These are phyloP conservation scores for Suhomyces bokatorum DNA, from an alignment of 1,139 yeast species.

Conservation along the genomic window DNA sequence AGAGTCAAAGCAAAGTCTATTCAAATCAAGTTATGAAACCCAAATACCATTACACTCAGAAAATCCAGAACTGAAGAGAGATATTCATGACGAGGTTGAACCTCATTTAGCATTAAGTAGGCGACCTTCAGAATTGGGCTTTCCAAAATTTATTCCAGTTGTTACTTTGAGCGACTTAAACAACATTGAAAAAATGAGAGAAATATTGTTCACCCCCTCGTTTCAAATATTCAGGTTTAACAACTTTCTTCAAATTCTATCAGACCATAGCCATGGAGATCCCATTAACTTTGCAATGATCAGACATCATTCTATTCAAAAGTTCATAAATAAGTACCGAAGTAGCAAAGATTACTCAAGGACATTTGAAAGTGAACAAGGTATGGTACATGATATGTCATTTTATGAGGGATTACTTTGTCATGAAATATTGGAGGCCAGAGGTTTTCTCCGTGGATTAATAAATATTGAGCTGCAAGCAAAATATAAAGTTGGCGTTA, in stretches of 20 bases:
- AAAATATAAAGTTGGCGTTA: slow-evolving; percentile 4
- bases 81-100: background rate
- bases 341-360: slow-evolving; percentile 2
- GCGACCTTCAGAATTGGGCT: slow-evolving; percentile 5
- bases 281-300: slow-evolving; percentile 44
- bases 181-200: slow-evolving; percentile 23
- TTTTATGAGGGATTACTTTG: slow-evolving; percentile 37
- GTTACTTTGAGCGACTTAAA: slow-evolving; percentile 30
- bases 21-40: slow-evolving; percentile 11
- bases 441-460: slow-evolving; percentile 31
- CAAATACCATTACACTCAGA: slow-evolving; percentile 7
- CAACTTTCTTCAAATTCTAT: slow-evolving; percentile 34
- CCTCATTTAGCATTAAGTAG: slow-evolving; percentile 1
- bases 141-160: slow-evolving; percentile 25
- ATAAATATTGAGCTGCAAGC: slow-evolving; percentile 18
- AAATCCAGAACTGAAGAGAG: slow-evolving; percentile 1
- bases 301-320: slow-evolving; percentile 39
- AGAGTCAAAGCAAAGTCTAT: slow-evolving; percentile 1
- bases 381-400: slow-evolving; percentile 21
- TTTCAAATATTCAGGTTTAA: slow-evolving; percentile 38
- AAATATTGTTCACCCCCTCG: slow-evolving; percentile 29
- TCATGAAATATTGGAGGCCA: slow-evolving; percentile 30
- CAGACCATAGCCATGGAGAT: slow-evolving; percentile 38
- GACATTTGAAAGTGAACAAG: slow-evolving; percentile 4
- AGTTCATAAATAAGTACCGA: slow-evolving; percentile 29